Evolutionary conservation across 2,329 filamentous ascomycete genomes (phyloP), one percentile per base, ranked within the genome.

Genomic region (Neonectria sp.): DNA sequence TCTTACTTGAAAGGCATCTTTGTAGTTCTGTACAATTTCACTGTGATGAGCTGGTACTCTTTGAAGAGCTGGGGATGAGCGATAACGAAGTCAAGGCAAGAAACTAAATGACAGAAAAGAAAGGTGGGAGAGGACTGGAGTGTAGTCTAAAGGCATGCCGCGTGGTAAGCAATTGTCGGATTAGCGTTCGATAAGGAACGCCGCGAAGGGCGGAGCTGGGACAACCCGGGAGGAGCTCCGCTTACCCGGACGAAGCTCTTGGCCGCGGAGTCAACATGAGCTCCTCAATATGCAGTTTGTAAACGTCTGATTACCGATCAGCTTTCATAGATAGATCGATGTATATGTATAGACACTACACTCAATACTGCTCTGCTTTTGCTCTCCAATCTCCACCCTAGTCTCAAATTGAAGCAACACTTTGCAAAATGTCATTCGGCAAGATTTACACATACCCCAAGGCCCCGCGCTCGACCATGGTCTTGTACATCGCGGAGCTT

Each of bases 391-490:
- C 4, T 52, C 29, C 17, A 33, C 17, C 17, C 29, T 21, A 17
- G 17, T 13, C 27, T 27, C 6, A 40, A 37, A 35, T 25, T 11
- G 3, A 55, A 31, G 5, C 37, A 21, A 35, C 6, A 12, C 24
- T 13, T 37, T 25, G 21, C 55, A 64, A 24, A 9, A 67, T 67
- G 65, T 49, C 60, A 1, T 60, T 57, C n/a, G 56, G 52, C 25
- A 63, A 60, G n/a, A 63, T 64, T 51, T 67, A 64, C 51, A 67
- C 65, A 7, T 67, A 67, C 46, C 65, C 65, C 13, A 67, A 67
- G 33, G 65, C 65, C 11, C 65, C 65, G 40, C 60, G 65, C 46
- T 67, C 65, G 43, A 67, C 65, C 8, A 67, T 67, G 65, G 65
- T 67, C 46, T 53, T 67, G 40, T 67, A 67, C 55, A 56, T 67